Evolutionary conservation across 805 yeast species (phyloP), one percentile per base, ranked within the genome.

Genomic region (Yarrowia sp.): DNA sequence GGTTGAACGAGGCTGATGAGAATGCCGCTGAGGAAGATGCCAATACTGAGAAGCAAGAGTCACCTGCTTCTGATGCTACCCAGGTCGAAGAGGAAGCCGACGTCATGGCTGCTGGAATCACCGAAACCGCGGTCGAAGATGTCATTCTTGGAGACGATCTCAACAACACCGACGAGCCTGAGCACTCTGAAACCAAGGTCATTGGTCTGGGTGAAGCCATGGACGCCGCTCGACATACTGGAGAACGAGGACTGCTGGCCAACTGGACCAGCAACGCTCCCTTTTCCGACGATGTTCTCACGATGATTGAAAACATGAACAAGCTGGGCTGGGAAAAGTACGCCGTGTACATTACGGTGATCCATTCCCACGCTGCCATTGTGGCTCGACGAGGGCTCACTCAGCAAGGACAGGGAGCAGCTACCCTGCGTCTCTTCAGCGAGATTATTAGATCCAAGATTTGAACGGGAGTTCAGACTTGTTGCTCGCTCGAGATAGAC

Each of bases 281-380:
- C 70, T 84, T 68, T 81, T 78, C 68, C 68, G 75, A 0, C 78
- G 79, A 13, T 75, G 86, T 69, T 5, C 68, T 68, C 47, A 71
- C 72, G 15, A 87, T 88, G 44, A 75, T 85, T 40, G 74, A 80
- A 1, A 84, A 85, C 70, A 79, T 93, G 74, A 90, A 91, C 76
- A 72, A 76, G 20, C 75, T 94, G 30, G 81, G 83, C 2, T 93
- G 97, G 97, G 79, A 85, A 60, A 91, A 93, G 74, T 83, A 90
- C 50, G 90, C 95, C 0, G 87, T 89, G 1, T 86, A 85, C 71
- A 81, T 93, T 56, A 87, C 86, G 70, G 83, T 88, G 17, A 80
- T 89, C 73, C 92, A 92, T 76, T 87, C 98, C 0, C 98, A 93
- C 74, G 97, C 90, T 69, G 90, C 90, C 4, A 90, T 94, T 66